Base-by-base conservation (phyloP, 257 asterid genomes). In the Phtheirospermum japonicum region DNA sequence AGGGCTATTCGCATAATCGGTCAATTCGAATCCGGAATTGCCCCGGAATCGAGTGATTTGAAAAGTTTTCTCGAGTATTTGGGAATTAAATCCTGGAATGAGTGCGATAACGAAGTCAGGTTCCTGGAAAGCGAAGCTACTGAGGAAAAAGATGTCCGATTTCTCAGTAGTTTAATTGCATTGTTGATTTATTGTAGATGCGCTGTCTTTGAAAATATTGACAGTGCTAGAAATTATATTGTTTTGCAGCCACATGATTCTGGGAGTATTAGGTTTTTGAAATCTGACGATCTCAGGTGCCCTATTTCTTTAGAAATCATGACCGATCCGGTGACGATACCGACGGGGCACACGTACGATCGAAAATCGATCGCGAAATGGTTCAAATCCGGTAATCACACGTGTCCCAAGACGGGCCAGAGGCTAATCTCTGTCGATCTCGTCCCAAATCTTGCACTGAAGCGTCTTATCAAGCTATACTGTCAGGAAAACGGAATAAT, bases 331-430 rank as follows among this genome's bases (percentile, higher is more conserved):
- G 95, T 88, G 10, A 82, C 94, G 4, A 48, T 88, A 20, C 72
- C 90, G 0, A 77, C 95, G 0, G 98, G 98, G 31, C 96, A 88
- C 64, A 88, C 98, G 0, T 91, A 88, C 32, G 97, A 88, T 39
- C 77, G 90, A 17, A 36, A 81, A 16, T 91, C 98, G 1, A 91
- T 91, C 59, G 13, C 68, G 36, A 81, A 71, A 71, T 91, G 98
- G 98, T 83, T 88, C 67, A 36, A 42, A 4, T 73, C 85, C n/a
- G 97, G 97, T 2, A 86, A 88, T 61, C 81, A 71, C 40, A 88
- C 85, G 5, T 91, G 97, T 56, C 98, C 98, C 6, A 84, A 72
- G 56, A 91, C 97, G 0, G 93, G 98, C 0, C 77, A 84, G 82
- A 77, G 69, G 82, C 68, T 91, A 9, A 18, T 57, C 0, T 61